Evolutionary conservation across 2,329 filamentous ascomycete genomes (phyloP).

Genomic region (Colletotrichum tabaci): DNA sequence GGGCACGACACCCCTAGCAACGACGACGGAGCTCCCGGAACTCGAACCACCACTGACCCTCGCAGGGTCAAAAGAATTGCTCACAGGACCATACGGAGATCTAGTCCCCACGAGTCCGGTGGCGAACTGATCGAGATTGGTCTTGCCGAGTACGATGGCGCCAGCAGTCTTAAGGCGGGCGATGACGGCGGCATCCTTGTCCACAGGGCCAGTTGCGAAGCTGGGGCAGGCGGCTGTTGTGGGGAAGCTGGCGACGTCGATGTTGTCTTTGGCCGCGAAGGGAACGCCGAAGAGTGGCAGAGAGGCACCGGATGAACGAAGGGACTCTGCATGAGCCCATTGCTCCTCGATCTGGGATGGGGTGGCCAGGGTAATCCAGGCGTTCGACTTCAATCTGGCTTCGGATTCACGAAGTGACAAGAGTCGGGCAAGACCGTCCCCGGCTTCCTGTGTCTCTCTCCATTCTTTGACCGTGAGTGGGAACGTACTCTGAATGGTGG

Average conservation of each 20-base stretch:
- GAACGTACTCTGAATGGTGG: slow-evolving; percentile 35
- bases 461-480: slow-evolving; percentile 45
- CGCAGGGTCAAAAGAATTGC: slow-evolving; percentile 63
- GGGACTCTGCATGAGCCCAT: slow-evolving; percentile 57
- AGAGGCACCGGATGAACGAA: slow-evolving; percentile 57
- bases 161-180: slow-evolving; percentile 65
- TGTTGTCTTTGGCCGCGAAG: slow-evolving; percentile 71
- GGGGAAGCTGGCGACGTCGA: slow-evolving; percentile 64
- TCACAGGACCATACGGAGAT: slow-evolving; percentile 70
- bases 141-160: slow-evolving; percentile 72
- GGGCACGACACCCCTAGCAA: slow-evolving; percentile 66
- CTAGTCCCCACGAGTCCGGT: slow-evolving; percentile 74
- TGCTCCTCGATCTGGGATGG: slow-evolving; percentile 46
- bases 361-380: slow-evolving; percentile 52
- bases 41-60: slow-evolving; percentile 67
- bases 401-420: slow-evolving; percentile 46
- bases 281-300: slow-evolving; percentile 70
- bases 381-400: slow-evolving; percentile 45
- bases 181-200: slow-evolving; percentile 63
- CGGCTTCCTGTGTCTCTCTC: slow-evolving; percentile 47
- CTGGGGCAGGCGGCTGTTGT: slow-evolving; percentile 69
- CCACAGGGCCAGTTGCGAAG: slow-evolving; percentile 61
- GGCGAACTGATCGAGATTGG: slow-evolving; percentile 74
- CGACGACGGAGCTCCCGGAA: slow-evolving; percentile 70
- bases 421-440: slow-evolving; percentile 49